Base-by-base conservation (phyloP, 2,329 filamentous ascomycete genomes). In the Fusarium papillatum region DNA sequence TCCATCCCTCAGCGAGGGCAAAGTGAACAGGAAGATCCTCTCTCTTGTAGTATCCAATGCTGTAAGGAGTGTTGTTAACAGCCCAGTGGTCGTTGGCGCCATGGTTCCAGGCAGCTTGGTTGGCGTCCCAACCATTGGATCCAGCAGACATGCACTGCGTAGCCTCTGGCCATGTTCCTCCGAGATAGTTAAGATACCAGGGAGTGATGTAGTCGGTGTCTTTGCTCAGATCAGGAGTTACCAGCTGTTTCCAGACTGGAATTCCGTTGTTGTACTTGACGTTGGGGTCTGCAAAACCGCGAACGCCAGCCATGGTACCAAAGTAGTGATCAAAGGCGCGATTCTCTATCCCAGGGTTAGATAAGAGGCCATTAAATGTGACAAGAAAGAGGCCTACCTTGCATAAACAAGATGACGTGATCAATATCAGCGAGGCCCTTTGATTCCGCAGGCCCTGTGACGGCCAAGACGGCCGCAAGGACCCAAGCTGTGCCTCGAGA, bases 231-330 rank as follows among this genome's bases (percentile, higher is more conserved):
- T 29, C 7, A 19, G 57, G 36, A n/a, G 57, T 61, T 11, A 61
- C 57, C 22, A 39, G 17, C 22, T 61, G 57, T 16, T 61, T 61
- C 57, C 57, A 61, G 36, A 61, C 57, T 8, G 57, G 36, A 36
- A 61, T n/a, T 17, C 68, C 68, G 7, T 70, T 43, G 26, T 71
- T 71, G 31, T 64, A 50, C 73, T 90, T 87, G 1, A 88, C 83
- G 68, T 91, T 91, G 8, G 89, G 89, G 73, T 91, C 89, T 31
- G 86, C 86, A 79, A 90, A 90, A 8, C 88, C 88, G 43, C 89
- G 85, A 43, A 90, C 86, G 24, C 88, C 88, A 5, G 88, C 86
- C 88, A 90, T 89, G 5, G 88, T 89, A 14, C 88, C 88, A 79
- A 89, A 90, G 74, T 90, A 90, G 82, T 90, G 82, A 57, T 83